Conservation (phyloP, 306 rosid species). For the Fagus crenata region DNA sequence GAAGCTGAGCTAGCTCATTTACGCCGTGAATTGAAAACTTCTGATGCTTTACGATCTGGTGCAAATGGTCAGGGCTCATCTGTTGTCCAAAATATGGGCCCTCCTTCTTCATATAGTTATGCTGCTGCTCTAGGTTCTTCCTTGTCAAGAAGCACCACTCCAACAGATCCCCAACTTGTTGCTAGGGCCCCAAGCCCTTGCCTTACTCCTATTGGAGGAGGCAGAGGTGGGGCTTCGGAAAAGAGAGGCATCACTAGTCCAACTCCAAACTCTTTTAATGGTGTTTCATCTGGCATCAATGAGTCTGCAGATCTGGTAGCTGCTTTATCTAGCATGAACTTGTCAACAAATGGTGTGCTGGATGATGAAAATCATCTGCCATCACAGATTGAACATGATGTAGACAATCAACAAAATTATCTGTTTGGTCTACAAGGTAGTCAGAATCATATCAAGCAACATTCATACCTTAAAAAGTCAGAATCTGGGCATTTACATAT, state of each 20-base stretch:
- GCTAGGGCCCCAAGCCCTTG: conserved; percentile 97
- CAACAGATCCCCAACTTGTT: conserved; percentile 71
- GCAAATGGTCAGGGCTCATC: conserved; percentile 67
- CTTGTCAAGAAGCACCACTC: conserved; percentile 88
- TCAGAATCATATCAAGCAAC: conserved; percentile 68
- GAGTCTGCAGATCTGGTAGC: conserved; percentile 74
- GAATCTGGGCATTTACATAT: conserved; percentile 57
- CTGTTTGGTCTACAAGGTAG: conserved; percentile 77
- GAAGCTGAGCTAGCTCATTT: conserved; percentile 63
- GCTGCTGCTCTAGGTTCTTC: conserved; percentile 91
- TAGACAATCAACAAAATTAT: conserved; percentile 58
- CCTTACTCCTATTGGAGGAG: conserved; percentile 84
- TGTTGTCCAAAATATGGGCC: conserved; percentile 58
- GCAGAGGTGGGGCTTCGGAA: conserved; percentile 58
- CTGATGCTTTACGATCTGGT: conserved; percentile 54
- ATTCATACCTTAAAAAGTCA: conserved; percentile 60
- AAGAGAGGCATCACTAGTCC: conserved; percentile 69
- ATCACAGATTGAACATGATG: conserved; percentile 65
- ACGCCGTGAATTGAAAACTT: conserved; percentile 45
- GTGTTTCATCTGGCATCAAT: conserved; percentile 56
- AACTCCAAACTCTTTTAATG: conserved; percentile 62
- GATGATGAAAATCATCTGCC: conserved; percentile 59
- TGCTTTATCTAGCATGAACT: conserved; percentile 75
- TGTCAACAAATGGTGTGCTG: conserved; percentile 56
- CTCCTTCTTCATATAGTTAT: conserved; percentile 63